Base-by-base conservation (phyloP, 306 rosid genomes). In the Begonia peltatifolia region DNA sequence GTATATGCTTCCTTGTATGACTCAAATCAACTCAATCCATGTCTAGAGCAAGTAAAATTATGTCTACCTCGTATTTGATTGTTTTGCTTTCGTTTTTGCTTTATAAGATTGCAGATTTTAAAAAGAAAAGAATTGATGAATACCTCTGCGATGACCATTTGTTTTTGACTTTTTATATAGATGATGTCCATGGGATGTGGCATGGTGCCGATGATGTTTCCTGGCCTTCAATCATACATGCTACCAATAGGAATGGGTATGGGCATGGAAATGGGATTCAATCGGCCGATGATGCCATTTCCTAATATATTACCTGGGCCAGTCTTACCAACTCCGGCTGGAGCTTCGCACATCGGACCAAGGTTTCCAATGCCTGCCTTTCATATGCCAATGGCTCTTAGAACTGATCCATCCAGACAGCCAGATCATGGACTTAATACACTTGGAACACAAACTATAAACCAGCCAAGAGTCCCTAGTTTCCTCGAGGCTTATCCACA, bases 121-220 rank as follows among this genome's bases (percentile, higher is more conserved):
- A 30, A 30, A 30, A 30, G 38, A 6, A 30, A 30, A 5, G 1
- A 30, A 7, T 30, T 30, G 38, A 9, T 5, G 38, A 30, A 30
- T 30, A 30, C 38, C 38, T 30, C 38, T 30, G 38, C 6, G 38
- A 7, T 1, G 38, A 30, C 38, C 38, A 5, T 30, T 30, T 30
- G 38, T 30, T 30, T 53, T 55, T 63, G 38, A 30, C 35, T 36
- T 72, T 58, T 50, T 6, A 42, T 66, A 74, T 78, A 88, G 97
- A 88, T 84, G 93, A 82, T 88, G 93, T 84, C 95, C 55, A 82
- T 84, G 93, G 95, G 95, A 60, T 84, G 79, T 22, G 83, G 95
- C 42, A 82, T 82, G 87, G 69, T 79, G 43, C 97, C 97, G 41
- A 82, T 88, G 93, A 88, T 82, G 87, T 82, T 69, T 65, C 81